These are phyloP conservation scores for Nothophoma quercina DNA, from an alignment of 2,329 filamentous ascomycete genomes.

Conservation along the genomic window DNA sequence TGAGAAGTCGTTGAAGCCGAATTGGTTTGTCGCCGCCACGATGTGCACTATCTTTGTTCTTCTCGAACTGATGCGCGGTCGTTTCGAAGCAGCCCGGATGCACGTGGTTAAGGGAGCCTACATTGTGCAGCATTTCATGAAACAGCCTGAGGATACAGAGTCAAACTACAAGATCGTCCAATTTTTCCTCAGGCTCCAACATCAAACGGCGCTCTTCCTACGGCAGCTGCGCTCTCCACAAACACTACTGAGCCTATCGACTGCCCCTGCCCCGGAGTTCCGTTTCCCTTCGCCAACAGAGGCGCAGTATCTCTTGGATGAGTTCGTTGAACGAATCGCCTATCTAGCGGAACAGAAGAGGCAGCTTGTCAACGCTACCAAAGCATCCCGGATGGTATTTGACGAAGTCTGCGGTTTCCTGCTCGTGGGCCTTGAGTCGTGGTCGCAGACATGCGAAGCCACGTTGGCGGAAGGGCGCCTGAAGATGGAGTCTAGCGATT, in stretches of 20 bases:
- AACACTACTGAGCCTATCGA: not conserved
- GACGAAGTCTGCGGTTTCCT: conserved; percentile 5
- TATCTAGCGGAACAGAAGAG: conserved; percentile 7
- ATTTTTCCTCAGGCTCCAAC: conserved; percentile 3
- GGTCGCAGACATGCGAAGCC: conserved; percentile 9
- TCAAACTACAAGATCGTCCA: not conserved
- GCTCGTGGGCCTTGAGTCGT: conserved; percentile 10
- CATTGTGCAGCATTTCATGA: not conserved
- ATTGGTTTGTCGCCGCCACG: not conserved
- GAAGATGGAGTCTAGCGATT: not conserved
- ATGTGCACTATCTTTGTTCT: conserved; percentile 11
- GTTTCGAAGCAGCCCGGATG: conserved; percentile 5
- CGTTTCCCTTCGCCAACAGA: conserved; percentile 9
- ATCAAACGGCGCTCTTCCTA: conserved; percentile 3
- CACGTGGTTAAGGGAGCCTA: conserved; percentile 5
- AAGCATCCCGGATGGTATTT: not conserved
- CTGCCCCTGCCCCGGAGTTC: not conserved
- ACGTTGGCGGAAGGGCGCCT: not conserved
- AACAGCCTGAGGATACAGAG: not conserved
- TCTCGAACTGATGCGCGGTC: conserved; percentile 5
- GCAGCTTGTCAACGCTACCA: not conserved
- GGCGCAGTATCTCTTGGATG: conserved; percentile 7
- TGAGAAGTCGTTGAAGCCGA: not conserved
- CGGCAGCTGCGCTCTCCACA: not conserved
- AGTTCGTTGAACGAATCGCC: conserved; percentile 5